A percentile compares a stretch with the other conserved stretches of the same genome.
Evolutionary conservation across 164 flowering plant genomes (phyloP).

Genomic region (Pachysandra terminalis): DNA sequence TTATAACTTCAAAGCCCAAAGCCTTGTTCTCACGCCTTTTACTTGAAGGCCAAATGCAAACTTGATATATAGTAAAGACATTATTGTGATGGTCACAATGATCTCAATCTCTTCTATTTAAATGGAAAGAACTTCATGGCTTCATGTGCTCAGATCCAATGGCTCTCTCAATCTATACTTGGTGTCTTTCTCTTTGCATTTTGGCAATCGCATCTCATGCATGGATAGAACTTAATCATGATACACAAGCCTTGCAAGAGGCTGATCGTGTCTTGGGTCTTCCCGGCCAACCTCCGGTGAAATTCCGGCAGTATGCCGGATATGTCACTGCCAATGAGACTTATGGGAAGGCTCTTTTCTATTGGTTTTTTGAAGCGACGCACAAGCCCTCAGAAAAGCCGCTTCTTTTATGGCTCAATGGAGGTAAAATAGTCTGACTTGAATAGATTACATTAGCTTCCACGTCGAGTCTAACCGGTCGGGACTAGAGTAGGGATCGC

Average conservation of each 20-base stretch:
- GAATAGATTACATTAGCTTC: too few relatives aligned
- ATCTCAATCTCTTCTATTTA: too few relatives aligned
- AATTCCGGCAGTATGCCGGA: constrained; percentile 53
- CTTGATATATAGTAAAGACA: too few relatives aligned
- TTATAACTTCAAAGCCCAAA: too few relatives aligned
- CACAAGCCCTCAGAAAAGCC: constrained; percentile 41
- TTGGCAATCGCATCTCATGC: neutral
- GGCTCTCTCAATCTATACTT: neutral
- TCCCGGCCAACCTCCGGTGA: constrained; percentile 60
- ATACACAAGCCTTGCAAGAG: constrained; percentile 25
- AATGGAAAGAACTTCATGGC: neutral
- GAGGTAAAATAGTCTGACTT: constrained; percentile 33
- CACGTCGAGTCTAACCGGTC: too few relatives aligned
- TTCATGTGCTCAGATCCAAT: neutral
- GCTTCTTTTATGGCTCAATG: constrained; percentile 63
- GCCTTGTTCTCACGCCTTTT: too few relatives aligned
- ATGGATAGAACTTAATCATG: neutral
- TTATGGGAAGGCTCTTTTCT: constrained; percentile 61
- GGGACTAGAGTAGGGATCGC: too few relatives aligned
- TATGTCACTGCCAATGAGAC: constrained; percentile 47
- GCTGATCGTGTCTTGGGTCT: constrained; percentile 41
- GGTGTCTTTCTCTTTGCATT: neutral
- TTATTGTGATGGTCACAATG: too few relatives aligned
- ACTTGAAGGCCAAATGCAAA: too few relatives aligned
- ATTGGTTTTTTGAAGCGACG: constrained; percentile 69